Conservation (phyloP, 75 land plant genomes). For the Pinus albicaulis region DNA sequence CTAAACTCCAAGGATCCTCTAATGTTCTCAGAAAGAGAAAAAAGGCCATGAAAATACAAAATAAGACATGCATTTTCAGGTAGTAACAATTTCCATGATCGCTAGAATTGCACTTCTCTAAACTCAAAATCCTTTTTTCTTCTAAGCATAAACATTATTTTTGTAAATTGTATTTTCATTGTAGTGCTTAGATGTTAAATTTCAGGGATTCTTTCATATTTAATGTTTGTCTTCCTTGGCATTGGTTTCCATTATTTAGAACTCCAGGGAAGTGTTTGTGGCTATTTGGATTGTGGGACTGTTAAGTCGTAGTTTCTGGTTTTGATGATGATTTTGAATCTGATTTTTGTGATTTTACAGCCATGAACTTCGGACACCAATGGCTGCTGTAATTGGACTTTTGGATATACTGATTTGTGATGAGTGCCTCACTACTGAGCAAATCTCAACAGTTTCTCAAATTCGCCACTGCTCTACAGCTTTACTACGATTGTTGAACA, state of each 20-base stretch:
- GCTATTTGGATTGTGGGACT: not conserved
- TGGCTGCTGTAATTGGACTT: conserved; percentile 88
- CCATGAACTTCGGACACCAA: conserved; percentile 88
- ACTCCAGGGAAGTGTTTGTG: not conserved
- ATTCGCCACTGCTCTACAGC: conserved; percentile 79
- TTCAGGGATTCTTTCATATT: not conserved
- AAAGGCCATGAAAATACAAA: no score
- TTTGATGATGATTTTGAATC: not conserved
- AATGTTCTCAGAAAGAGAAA: no score
- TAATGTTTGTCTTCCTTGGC: not conserved
- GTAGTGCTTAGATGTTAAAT: not conserved
- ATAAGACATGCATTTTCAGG: not conserved
- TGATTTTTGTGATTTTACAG: conserved; percentile 29
- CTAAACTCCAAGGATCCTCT: no score
- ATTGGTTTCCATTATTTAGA: not conserved
- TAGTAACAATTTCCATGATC: not conserved
- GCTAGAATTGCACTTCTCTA: not conserved
- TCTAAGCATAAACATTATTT: not conserved
- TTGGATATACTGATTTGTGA: conserved; percentile 76
- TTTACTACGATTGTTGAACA: conserved; percentile 73
- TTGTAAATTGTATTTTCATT: not conserved
- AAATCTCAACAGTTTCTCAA: conserved; percentile 58
- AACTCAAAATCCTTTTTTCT: not conserved
- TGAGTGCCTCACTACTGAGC: conserved; percentile 66
- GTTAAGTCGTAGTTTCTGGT: not conserved